Evolutionary conservation across 1,139 yeast species (phyloP).

Genomic region (Scheffersomyces lignicola): DNA sequence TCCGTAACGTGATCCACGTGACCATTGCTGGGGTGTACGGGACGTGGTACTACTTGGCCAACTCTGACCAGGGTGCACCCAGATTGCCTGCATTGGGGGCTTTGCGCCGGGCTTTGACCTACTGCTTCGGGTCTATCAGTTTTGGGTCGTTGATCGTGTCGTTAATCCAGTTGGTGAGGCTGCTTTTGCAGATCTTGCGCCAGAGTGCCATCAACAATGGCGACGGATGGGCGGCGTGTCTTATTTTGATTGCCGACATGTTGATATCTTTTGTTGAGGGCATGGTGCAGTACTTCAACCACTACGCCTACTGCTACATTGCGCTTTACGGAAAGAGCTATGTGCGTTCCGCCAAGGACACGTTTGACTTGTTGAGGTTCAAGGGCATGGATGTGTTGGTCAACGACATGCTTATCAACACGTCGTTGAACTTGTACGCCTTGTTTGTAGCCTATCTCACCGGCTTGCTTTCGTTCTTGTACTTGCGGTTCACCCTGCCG

Average conservation of each 20-base stretch:
- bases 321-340: conserved; percentile 86
- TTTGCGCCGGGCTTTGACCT: conserved; percentile 78
- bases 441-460: conserved; percentile 68
- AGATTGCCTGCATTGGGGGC: conserved; percentile 80
- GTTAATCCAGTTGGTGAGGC: conserved; percentile 63
- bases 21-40: conserved; percentile 87
- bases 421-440: conserved; percentile 72
- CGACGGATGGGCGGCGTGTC: conserved; percentile 53
- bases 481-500: conserved; percentile 72
- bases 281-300: conserved; percentile 83
- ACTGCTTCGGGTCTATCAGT: conserved; percentile 87
- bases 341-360: conserved; percentile 72
- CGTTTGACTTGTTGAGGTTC: conserved; percentile 73
- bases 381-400: conserved; percentile 87
- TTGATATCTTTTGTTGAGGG: conserved; percentile 69
- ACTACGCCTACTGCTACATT: conserved; percentile 84
- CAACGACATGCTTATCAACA: conserved; percentile 79
- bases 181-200: conserved; percentile 46
- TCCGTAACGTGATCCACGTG: conserved; percentile 81
- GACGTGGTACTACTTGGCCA: conserved; percentile 83
- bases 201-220: conserved; percentile 58
- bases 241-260: conserved; percentile 58
- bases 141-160: conserved; percentile 86
- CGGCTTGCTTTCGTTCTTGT: conserved; percentile 70
- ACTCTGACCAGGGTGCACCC: conserved; percentile 81